Evolutionary conservation across 2,329 filamentous ascomycete genomes (phyloP).

Genomic region (Whalleya microplaca): DNA sequence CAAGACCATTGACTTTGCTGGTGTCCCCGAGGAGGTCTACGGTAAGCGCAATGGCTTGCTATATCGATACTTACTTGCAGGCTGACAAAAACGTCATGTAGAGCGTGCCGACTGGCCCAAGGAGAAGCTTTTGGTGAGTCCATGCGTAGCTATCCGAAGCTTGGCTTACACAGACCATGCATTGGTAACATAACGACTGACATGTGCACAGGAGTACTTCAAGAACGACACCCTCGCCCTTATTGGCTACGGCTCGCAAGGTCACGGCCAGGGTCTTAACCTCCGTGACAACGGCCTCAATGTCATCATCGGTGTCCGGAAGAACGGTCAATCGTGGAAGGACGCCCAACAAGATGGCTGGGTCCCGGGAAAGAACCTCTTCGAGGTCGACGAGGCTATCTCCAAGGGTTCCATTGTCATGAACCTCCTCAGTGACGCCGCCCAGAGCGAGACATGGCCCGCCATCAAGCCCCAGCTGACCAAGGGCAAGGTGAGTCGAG

Average conservation of each 20-base stretch:
- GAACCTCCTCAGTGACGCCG: constrained; percentile 98
- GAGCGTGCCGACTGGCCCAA: constrained; percentile 98
- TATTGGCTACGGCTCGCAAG: constrained; percentile 97
- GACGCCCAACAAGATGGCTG: constrained; percentile 96
- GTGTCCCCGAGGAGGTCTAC: constrained; percentile 91
- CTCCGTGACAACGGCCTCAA: constrained; percentile 99
- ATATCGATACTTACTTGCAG: neutral
- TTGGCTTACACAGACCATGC: constrained; percentile 4
- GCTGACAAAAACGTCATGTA: constrained; percentile 45
- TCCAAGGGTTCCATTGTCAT: constrained; percentile 92
- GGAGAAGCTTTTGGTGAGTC: constrained; percentile 92
- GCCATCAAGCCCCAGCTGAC: constrained; percentile 96
- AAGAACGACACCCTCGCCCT: constrained; percentile 99
- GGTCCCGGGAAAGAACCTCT: constrained; percentile 98
- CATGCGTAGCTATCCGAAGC: constrained; percentile 13
- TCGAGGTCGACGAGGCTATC: constrained; percentile 97
- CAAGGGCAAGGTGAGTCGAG: constrained; percentile 85
- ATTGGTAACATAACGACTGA: constrained; percentile 7
- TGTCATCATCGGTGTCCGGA: constrained; percentile 97
- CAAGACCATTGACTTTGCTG: constrained; percentile 99
- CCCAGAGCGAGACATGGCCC: constrained; percentile 98
- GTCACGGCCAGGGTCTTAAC: constrained; percentile 99
- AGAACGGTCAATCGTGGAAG: constrained; percentile 98
- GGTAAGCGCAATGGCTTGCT: constrained; percentile 56
- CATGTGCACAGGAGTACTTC: constrained; percentile 81